phyloP scores from a whole-genome alignment of 2,329 filamentous ascomycete genomes.

The Colletotrichum agaves region DNA sequence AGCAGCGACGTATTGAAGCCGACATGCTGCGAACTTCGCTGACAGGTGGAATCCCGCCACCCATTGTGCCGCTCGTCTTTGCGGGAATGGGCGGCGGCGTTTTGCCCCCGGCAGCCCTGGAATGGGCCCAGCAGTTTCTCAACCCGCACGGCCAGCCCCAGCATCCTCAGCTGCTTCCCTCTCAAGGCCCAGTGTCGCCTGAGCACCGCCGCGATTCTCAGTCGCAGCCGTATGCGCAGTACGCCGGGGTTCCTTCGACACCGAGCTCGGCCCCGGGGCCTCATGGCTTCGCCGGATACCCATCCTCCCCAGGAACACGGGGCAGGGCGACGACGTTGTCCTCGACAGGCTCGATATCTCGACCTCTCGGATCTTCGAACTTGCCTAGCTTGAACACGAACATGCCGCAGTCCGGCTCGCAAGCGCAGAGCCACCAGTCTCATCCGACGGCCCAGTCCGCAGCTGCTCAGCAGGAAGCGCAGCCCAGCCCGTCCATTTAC shows the following conservation, averaged over 20 bases:
- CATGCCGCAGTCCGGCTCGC: constrained; percentile 51
- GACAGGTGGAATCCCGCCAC: constrained; percentile 75
- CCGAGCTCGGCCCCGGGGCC: constrained; percentile 54
- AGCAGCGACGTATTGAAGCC: constrained; percentile 78
- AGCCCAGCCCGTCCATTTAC: constrained; percentile 80
- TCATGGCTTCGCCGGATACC: constrained; percentile 56
- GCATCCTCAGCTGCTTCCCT: constrained; percentile 61
- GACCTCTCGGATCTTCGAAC: constrained; percentile 49
- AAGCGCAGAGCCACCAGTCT: constrained; percentile 55
- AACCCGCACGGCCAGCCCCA: constrained; percentile 60
- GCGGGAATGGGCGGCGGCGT: constrained; percentile 74
- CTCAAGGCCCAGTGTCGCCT: constrained; percentile 62
- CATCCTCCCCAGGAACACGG: constrained; percentile 59
- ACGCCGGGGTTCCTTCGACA: constrained; percentile 56
- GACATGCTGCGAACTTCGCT: constrained; percentile 77
- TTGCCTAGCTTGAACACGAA: constrained; percentile 59
- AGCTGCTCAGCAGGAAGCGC: constrained; percentile 69
- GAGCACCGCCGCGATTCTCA: constrained; percentile 66
- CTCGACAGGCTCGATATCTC: constrained; percentile 49
- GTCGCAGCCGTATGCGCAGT: constrained; percentile 54
- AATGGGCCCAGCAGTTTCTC: constrained; percentile 76
- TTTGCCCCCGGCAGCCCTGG: constrained; percentile 69
- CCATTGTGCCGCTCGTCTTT: constrained; percentile 80
- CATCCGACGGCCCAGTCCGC: constrained; percentile 63
- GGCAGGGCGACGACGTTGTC: constrained; percentile 62